Base-by-base conservation (phyloP, 495 filamentous ascomycete species). In the Aspergillus egyptiacus region DNA sequence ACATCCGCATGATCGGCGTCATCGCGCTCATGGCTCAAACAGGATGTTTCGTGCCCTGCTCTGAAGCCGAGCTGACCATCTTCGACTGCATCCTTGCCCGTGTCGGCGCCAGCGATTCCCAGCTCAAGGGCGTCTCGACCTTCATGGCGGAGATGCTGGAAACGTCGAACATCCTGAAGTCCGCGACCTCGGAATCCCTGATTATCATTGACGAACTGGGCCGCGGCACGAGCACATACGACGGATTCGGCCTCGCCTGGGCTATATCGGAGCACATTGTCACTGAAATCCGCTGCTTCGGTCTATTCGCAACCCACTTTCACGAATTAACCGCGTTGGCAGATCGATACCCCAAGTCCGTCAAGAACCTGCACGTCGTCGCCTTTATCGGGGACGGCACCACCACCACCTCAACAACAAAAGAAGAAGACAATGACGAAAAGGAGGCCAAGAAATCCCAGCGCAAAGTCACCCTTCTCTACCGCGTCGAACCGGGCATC, bases 141-240 rank as follows among this genome's bases (percentile, higher is more conserved):
- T 99, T 99, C 74, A 99, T 99, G 94, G 94, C 94, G 0, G 93
- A 99, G 71, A 99, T 99, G 93, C 78, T 99, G 20, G 93, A 99
- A 62, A 99, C 93, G 0, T 88, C 93, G 48, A 96, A 96, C 59
- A 99, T 99, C 53, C 85, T 99, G 61, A 97, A 97, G 69, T 91
- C 87, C 4, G 93, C 93, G 3, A 97, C 93, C 2, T 83, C 83
- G 6, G 93, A 97, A 58, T 91, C 85, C 5, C 75, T 99, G 42
- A 95, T 99, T 63, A 96, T 99, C 68, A 95, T 97, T 58, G 94
- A 99, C 68, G 93, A 99, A 68, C 82, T 99, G n/a, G 93, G 93
- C 22, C 86, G 93, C 48, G 93, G 93, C 42, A 99, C 93, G 1
- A 96, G 89, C 51, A 99, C 94, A 0, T 99, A 99, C 65, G 94